Conservation (phyloP, 257 asterid genomes). For the Penstemon newberryi region DNA sequence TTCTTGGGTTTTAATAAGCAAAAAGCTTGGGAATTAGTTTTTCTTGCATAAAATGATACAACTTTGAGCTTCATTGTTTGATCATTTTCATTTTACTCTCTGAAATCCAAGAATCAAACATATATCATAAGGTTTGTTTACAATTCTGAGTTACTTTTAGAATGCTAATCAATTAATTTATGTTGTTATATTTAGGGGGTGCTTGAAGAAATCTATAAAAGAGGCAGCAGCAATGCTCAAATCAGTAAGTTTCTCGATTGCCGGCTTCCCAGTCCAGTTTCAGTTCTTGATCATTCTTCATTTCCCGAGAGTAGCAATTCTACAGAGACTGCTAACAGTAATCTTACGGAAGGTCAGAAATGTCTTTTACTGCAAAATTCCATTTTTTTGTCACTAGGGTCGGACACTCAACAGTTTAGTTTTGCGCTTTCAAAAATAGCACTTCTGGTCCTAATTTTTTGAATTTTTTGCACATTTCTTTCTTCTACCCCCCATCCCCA, state of each 20-base stretch:
- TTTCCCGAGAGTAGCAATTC: constrained; percentile 50
- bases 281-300: constrained; percentile 52
- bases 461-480: too few relatives aligned
- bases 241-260: constrained; percentile 41
- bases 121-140: background rate
- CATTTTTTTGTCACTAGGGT: too few relatives aligned
- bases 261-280: constrained; percentile 54
- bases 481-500: too few relatives aligned
- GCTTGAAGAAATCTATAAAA: constrained; percentile 37
- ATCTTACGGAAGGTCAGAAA: constrained; percentile 52
- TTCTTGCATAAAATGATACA: too few relatives aligned
- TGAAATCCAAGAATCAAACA: too few relatives aligned
- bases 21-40: too few relatives aligned
- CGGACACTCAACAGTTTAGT: too few relatives aligned
- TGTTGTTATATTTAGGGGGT: constrained; percentile 33
- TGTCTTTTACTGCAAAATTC: background rate
- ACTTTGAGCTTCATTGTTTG: too few relatives aligned
- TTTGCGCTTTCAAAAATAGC: too few relatives aligned
- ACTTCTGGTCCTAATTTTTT: too few relatives aligned
- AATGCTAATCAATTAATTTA: constrained; percentile 1
- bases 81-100: too few relatives aligned
- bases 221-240: constrained; percentile 33
- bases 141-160: background rate
- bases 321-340: constrained; percentile 49
- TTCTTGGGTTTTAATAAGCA: too few relatives aligned